phyloP scores from a whole-genome alignment of 306 rosid genomes.

The Citrullus amarus region DNA sequence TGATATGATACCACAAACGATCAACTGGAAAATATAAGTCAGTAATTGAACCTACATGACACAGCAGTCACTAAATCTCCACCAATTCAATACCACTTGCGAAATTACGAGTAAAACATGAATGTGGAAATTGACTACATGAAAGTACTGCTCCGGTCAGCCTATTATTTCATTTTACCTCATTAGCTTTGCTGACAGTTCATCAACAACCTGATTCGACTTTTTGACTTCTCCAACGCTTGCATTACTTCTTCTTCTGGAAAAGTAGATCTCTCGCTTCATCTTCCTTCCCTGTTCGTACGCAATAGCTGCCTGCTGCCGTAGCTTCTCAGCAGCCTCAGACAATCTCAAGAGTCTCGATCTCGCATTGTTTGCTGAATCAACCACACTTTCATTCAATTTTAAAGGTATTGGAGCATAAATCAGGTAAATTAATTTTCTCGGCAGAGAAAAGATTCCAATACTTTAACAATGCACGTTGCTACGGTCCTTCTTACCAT shows the following conservation, averaged over 20 bases:
- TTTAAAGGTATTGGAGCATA: not conserved
- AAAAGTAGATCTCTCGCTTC: conserved; percentile 67
- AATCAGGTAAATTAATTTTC: not conserved
- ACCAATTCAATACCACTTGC: not conserved
- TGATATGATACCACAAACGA: not conserved
- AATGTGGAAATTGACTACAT: not conserved
- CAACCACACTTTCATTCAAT: not conserved
- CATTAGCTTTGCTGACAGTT: conserved; percentile 54
- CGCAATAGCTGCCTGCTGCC: conserved; percentile 60
- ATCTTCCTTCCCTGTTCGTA: conserved; percentile 60
- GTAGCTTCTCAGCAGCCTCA: conserved; percentile 90
- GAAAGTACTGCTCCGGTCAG: not conserved
- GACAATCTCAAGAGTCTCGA: conserved; percentile 70
- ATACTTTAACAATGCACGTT: not conserved
- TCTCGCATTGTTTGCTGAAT: conserved; percentile 72
- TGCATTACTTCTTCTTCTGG: conserved; percentile 86
- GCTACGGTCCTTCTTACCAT: not conserved
- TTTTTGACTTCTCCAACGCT: conserved; percentile 74
- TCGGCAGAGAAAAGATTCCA: not conserved
- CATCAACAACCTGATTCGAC: conserved; percentile 68
- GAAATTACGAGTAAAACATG: not conserved
- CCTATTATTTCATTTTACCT: conserved; percentile 30
- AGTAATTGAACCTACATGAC: not conserved
- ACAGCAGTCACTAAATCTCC: not conserved
- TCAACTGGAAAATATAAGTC: not conserved